Conservation (phyloP, 495 filamentous ascomycete genomes). For the Neurospora sp. region DNA sequence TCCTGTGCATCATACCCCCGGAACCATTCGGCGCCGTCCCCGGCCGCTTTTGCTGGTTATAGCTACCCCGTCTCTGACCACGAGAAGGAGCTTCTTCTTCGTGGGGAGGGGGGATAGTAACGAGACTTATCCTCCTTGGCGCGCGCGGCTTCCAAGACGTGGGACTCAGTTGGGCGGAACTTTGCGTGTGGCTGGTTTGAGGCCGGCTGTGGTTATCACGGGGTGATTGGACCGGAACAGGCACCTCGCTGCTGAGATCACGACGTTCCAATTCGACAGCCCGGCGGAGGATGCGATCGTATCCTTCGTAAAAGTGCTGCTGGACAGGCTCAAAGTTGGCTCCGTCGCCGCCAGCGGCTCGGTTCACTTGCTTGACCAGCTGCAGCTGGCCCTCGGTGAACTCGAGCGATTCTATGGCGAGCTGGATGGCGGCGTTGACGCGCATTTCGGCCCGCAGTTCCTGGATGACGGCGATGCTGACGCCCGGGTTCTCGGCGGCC, state of each 20-base stretch:
- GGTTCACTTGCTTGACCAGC: constrained; percentile 17
- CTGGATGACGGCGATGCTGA: constrained; percentile 8
- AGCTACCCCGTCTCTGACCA: neutral
- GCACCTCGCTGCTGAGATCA: constrained; percentile 1
- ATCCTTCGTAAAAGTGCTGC: constrained; percentile 20
- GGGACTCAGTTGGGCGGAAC: neutral
- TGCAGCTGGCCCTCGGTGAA: constrained; percentile 21
- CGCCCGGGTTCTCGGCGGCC: neutral
- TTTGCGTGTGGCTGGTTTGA: neutral
- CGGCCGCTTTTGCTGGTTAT: neutral
- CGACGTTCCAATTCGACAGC: constrained; percentile 18
- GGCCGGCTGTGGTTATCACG: neutral
- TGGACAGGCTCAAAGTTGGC: constrained; percentile 13
- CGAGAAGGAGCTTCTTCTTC: neutral
- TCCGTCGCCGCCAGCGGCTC: constrained; percentile 1
- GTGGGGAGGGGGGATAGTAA: neutral
- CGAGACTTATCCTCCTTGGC: neutral
- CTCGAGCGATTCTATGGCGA: constrained; percentile 22
- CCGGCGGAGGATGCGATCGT: constrained; percentile 17
- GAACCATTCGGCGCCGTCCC: neutral
- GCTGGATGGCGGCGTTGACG: constrained; percentile 22
- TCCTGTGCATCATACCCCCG: neutral
- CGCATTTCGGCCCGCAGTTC: constrained; percentile 21
- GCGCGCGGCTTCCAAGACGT: neutral
- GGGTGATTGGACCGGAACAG: neutral